Percentiles rank a stretch among this genome's conserved stretches.
phyloP scores from a whole-genome alignment of 2,329 filamentous ascomycete genomes.

The Shiraia sp. region DNA sequence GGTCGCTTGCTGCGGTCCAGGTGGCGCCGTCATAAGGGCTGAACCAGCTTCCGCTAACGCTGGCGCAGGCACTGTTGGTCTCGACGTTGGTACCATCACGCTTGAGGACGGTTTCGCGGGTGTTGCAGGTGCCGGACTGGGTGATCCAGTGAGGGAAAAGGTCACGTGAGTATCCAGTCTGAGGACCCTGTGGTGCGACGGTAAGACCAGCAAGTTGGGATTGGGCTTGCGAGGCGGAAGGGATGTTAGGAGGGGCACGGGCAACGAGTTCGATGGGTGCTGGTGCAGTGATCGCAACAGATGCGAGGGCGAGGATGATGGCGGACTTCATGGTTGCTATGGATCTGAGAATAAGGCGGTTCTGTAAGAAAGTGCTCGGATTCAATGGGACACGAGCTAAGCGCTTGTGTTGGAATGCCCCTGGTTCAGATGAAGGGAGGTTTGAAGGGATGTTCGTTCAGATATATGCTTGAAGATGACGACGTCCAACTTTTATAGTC shows the following conservation, averaged over 20 bases:
- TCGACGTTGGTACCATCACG: conserved; percentile 71
- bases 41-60: conserved; percentile 69
- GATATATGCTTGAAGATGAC: conserved; percentile 7
- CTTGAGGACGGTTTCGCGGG: conserved; percentile 71
- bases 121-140: conserved; percentile 65
- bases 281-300: conserved; percentile 32
- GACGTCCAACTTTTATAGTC: conserved; percentile 19
- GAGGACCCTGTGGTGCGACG: conserved; percentile 59
- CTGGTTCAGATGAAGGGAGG: conserved; percentile 2
- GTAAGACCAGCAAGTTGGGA: conserved; percentile 62
- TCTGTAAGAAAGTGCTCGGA: too few species aligned
- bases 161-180: conserved; percentile 65
- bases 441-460: conserved; percentile 4
- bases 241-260: conserved; percentile 64
- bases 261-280: conserved; percentile 27
- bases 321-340: conserved; percentile 35
- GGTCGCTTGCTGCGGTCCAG: conserved; percentile 69
- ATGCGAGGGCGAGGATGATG: conserved; percentile 27
- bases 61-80: conserved; percentile 61
- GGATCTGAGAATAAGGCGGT: not conserved
- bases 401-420: not conserved
- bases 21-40: conserved; percentile 74
- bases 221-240: conserved; percentile 60
- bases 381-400: too few species aligned
- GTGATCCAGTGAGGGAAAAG: conserved; percentile 75